These are phyloP conservation scores for Durotheca rogersii DNA, from an alignment of 495 filamentous ascomycete genomes.

Conservation along the genomic window DNA sequence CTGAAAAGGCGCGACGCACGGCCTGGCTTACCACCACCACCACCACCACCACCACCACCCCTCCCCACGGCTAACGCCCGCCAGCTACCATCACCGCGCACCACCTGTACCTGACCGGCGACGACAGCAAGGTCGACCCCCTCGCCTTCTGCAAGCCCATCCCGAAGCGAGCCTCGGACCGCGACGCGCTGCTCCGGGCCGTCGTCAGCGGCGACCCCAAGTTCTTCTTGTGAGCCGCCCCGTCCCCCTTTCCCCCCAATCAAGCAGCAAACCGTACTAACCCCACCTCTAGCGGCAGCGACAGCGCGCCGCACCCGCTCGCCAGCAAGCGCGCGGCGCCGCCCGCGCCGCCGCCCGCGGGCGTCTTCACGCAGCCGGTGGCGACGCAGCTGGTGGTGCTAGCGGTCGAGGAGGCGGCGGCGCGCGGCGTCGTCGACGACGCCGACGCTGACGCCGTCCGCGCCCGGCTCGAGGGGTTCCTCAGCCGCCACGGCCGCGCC, in stretches of 20 bases:
- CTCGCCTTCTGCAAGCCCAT: conserved; percentile 89
- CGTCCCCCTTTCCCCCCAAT: neutral
- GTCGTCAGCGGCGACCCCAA: conserved; percentile 66
- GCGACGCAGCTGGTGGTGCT: conserved; percentile 72
- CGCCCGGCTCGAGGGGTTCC: conserved; percentile 72
- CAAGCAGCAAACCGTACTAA: conserved; percentile 23
- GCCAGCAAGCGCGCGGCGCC: conserved; percentile 67
- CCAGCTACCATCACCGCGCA: conserved; percentile 58
- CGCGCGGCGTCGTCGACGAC: conserved; percentile 63
- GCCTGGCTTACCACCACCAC: no score
- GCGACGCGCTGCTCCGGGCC: conserved; percentile 71
- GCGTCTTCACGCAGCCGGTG: conserved; percentile 90
- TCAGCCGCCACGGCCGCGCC: conserved; percentile 67
- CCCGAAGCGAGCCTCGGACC: conserved; percentile 70
- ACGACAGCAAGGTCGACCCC: conserved; percentile 72
- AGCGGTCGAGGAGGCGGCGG: conserved; percentile 68
- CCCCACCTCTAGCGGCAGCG: conserved; percentile 45
- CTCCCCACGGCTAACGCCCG: conserved; percentile 7
- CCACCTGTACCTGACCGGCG: conserved; percentile 75
- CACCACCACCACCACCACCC: neutral
- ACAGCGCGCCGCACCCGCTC: conserved; percentile 76
- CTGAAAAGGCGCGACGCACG: no score
- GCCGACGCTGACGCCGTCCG: conserved; percentile 69
- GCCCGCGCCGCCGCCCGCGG: conserved; percentile 59
- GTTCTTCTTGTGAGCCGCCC: conserved; percentile 69